Evolutionary conservation across 805 yeast species (phyloP).

Genomic region (Metschnikowia sp.): DNA sequence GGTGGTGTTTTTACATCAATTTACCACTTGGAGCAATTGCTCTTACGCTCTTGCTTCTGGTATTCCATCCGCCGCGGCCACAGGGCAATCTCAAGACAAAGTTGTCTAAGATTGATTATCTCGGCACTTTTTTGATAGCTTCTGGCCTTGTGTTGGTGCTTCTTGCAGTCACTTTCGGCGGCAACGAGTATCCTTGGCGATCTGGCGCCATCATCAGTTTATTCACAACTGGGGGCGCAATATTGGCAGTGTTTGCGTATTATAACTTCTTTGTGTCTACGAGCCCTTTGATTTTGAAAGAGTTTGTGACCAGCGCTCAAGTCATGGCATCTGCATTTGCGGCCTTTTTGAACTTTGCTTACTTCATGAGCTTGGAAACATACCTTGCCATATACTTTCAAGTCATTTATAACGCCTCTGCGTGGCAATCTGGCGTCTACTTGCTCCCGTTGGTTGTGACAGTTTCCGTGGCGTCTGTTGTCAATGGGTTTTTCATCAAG

Average conservation of each 20-base stretch:
- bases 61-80: slow-evolving; percentile 48
- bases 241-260: slow-evolving; percentile 30
- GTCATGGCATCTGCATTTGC: slow-evolving; percentile 37
- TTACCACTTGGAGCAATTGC: slow-evolving; percentile 62
- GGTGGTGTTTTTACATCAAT: slow-evolving; percentile 75
- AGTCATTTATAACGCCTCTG: slow-evolving; percentile 32
- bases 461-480: slow-evolving; percentile 30
- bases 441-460: slow-evolving; percentile 34
- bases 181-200: slow-evolving; percentile 49
- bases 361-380: slow-evolving; percentile 37
- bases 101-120: slow-evolving; percentile 44
- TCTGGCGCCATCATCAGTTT: slow-evolving; percentile 51
- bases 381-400: slow-evolving; percentile 39
- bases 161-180: slow-evolving; percentile 55
- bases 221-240: slow-evolving; percentile 44
- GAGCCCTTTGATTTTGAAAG: slow-evolving; percentile 44
- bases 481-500: slow-evolving; percentile 30
- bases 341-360: slow-evolving; percentile 33
- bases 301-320: slow-evolving; percentile 34
- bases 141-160: slow-evolving; percentile 43
- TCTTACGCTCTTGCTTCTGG: slow-evolving; percentile 31
- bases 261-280: slow-evolving; percentile 43
- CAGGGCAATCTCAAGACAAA: slow-evolving; percentile 37
- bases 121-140: slow-evolving; percentile 45
- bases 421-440: slow-evolving; percentile 37